Evolutionary conservation across 2,329 filamentous ascomycete species (phyloP).

Genomic region (Scedosporium minutisporum): DNA sequence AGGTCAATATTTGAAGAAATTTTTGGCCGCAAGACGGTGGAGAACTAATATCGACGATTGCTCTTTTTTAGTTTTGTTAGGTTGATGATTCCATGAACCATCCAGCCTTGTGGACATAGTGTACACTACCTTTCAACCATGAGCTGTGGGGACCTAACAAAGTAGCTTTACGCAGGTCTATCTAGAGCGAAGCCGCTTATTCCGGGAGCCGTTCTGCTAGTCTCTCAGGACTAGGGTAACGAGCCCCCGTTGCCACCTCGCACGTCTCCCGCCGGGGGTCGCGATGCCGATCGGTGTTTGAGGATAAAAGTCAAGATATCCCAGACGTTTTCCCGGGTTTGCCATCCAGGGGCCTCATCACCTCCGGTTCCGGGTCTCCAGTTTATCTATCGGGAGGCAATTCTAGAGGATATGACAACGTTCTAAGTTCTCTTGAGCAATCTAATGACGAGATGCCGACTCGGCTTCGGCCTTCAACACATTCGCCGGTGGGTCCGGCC

Average conservation of each 20-base stretch:
- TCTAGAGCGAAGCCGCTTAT: not conserved
- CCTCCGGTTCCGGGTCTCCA: not conserved
- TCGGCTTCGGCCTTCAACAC: not conserved
- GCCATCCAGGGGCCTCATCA: not conserved
- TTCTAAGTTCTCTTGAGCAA: not conserved
- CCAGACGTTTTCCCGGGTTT: not conserved
- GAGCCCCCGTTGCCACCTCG: not conserved
- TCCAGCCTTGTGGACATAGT: not conserved
- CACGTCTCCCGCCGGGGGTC: not conserved
- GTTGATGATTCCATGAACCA: not conserved
- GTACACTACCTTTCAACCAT: not conserved
- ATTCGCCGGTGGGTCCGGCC: not conserved
- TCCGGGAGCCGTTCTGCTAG: not conserved
- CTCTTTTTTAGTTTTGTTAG: not conserved
- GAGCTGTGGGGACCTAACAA: not conserved
- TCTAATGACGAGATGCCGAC: not conserved
- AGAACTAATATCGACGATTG: no score
- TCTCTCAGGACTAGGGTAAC: not conserved
- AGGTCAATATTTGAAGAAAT: not conserved
- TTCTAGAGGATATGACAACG: not conserved
- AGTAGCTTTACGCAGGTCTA: not conserved
- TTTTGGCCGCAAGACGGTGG: not conserved
- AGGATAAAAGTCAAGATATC: not conserved
- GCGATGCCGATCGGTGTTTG: not conserved
- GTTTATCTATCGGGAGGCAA: not conserved